Evolutionary conservation across 495 filamentous ascomycete genomes (phyloP).

Genomic region (Podospora didyma): DNA sequence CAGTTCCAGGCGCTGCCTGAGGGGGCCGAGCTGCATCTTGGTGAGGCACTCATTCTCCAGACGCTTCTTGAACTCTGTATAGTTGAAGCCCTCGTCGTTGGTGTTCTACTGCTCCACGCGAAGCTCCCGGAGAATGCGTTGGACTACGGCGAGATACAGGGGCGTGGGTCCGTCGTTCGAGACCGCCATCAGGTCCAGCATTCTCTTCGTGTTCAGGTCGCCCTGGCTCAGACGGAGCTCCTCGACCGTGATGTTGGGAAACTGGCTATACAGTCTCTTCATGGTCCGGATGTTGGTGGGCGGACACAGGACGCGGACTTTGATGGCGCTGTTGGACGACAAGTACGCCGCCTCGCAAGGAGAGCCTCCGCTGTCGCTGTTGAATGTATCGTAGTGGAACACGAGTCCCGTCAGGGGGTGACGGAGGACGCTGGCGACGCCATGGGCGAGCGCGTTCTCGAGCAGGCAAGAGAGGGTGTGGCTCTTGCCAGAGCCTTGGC

Average conservation of each 20-base stretch:
- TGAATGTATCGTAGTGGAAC: conserved; percentile 67
- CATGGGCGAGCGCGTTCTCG: conserved; percentile 55
- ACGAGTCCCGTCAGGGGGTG: conserved; percentile 60
- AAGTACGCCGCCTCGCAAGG: conserved; percentile 69
- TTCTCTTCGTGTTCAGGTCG: conserved; percentile 59
- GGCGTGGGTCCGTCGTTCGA: conserved; percentile 40
- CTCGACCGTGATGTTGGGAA: conserved; percentile 46
- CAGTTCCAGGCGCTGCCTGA: conserved; percentile 54
- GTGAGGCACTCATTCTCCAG: conserved; percentile 37
- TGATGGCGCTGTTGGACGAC: conserved; percentile 47
- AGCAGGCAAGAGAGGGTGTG: conserved; percentile 69
- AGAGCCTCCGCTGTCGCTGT: conserved; percentile 45
- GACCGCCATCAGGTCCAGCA: conserved; percentile 67
- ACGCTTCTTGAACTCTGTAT: conserved; percentile 42
- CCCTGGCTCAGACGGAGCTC: conserved; percentile 53
- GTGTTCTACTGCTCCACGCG: conserved; percentile 41
- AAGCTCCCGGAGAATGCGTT: conserved; percentile 59
- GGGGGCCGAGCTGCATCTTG: conserved; percentile 41
- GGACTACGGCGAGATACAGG: conserved; percentile 59
- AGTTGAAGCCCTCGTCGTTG: conserved; percentile 42
- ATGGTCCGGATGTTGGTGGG: conserved; percentile 55
- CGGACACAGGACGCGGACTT: conserved; percentile 60
- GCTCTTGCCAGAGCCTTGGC: conserved; percentile 73
- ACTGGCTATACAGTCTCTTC: conserved; percentile 32
- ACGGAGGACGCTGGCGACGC: conserved; percentile 32